Evolutionary conservation across 2,329 filamentous ascomycete genomes (phyloP).

Genomic region (Arthrobotrys musiformis): DNA sequence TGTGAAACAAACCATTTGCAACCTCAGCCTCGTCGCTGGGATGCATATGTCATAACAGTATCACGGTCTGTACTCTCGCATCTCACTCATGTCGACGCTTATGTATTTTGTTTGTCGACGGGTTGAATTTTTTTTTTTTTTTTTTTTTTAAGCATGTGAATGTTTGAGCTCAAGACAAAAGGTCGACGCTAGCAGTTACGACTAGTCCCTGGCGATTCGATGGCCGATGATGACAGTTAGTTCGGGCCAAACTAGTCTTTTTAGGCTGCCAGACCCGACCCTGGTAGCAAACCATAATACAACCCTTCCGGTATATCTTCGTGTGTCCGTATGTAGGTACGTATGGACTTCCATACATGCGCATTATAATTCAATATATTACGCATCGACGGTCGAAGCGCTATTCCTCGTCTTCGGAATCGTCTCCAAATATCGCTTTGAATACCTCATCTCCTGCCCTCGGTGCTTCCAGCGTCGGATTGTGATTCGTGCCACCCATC

Average conservation of each 20-base stretch:
- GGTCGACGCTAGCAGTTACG: too few relatives aligned
- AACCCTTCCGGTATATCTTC: slow-evolving; percentile 7
- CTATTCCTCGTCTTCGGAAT: slow-evolving; percentile 68
- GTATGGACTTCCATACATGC: too few relatives aligned
- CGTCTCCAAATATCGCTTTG: slow-evolving; percentile 91
- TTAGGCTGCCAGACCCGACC: slow-evolving; percentile 28
- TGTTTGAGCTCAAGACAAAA: slow-evolving; percentile 9
- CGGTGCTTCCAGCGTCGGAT: slow-evolving; percentile 68
- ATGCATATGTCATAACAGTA: neutral
- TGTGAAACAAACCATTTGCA: too few relatives aligned
- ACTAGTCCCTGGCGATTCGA: neutral
- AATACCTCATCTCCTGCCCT: slow-evolving; percentile 84
- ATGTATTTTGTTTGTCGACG: neutral
- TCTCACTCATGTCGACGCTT: neutral
- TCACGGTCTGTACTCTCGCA: neutral
- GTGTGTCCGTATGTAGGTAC: neutral
- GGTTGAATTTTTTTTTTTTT: neutral
- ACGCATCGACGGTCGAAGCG: neutral
- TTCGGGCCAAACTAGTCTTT: neutral
- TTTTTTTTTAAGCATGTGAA: slow-evolving; percentile 30
- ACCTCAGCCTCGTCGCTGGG: neutral
- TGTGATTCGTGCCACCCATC: slow-evolving; percentile 18
- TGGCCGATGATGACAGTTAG: neutral
- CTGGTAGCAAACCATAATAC: neutral
- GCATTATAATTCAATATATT: neutral